phyloP scores from a whole-genome alignment of 306 rosid species.

The Luffa aegyptiaca region DNA sequence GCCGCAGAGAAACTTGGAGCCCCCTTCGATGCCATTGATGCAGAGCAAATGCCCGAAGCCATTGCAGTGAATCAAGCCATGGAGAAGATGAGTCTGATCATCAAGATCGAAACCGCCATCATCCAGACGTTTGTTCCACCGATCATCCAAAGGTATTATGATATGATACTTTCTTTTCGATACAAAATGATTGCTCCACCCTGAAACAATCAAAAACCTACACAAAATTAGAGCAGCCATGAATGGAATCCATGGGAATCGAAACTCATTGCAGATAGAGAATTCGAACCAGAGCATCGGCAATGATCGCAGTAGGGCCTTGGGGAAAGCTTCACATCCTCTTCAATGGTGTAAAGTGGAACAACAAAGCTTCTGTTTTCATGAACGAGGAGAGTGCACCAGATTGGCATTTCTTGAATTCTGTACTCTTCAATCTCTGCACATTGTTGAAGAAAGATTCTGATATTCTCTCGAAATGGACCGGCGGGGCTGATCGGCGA shows the following conservation, averaged over 20 bases:
- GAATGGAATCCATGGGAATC: neutral
- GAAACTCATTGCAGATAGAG: neutral
- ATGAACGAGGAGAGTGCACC: constrained; percentile 71
- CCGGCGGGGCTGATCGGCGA: constrained; percentile 31
- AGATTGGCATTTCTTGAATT: constrained; percentile 43
- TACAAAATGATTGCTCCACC: constrained; percentile 86
- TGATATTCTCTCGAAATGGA: constrained; percentile 60
- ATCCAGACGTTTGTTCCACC: constrained; percentile 62
- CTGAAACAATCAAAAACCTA: constrained; percentile 19
- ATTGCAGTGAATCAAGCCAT: constrained; percentile 70
- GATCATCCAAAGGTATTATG: constrained; percentile 52
- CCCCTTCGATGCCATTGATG: constrained; percentile 72
- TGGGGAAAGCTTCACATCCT: constrained; percentile 35
- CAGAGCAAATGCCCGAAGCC: constrained; percentile 79
- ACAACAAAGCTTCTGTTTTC: constrained; percentile 36
- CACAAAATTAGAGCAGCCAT: neutral
- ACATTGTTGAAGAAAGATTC: constrained; percentile 53
- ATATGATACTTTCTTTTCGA: constrained; percentile 72
- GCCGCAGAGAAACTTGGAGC: constrained; percentile 64
- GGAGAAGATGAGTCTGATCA: constrained; percentile 40
- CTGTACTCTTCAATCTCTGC: constrained; percentile 45
- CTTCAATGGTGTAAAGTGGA: constrained; percentile 77
- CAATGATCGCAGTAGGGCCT: constrained; percentile 68
- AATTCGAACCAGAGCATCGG: constrained; percentile 49
- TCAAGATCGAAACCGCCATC: constrained; percentile 37